phyloP scores from a whole-genome alignment of 768 basidiomycete genomes.

The Calvatia gigantea region DNA sequence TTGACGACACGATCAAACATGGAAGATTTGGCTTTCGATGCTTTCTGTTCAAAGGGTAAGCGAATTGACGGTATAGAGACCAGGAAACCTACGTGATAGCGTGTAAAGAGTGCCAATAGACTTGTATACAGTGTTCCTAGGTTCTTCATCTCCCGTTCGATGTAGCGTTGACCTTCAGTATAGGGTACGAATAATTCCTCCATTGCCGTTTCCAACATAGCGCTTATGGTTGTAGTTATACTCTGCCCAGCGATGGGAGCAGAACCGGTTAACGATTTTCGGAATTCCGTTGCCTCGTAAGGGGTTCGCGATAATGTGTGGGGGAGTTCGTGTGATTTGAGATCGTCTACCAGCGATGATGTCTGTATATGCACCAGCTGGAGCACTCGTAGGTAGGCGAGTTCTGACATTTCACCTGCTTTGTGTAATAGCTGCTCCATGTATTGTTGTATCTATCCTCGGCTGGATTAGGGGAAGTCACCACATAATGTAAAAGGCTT shows the following conservation, averaged over 20 bases:
- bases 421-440: constrained; percentile 84
- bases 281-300: constrained; percentile 59
- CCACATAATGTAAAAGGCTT: constrained; percentile 25
- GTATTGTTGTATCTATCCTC: constrained; percentile 89
- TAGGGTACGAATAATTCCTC: constrained; percentile 96
- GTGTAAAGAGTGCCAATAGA: constrained; percentile 71
- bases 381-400: constrained; percentile 87
- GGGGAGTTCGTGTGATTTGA: constrained; percentile 87
- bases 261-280: constrained; percentile 46
- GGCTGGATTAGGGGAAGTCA: neutral
- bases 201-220: constrained; percentile 93
- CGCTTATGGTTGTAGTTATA: constrained; percentile 58
- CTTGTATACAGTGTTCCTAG: constrained; percentile 74
- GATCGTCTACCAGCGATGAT: constrained; percentile 79
- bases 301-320: constrained; percentile 62
- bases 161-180: constrained; percentile 85
- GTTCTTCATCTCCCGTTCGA: constrained; percentile 88
- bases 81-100: constrained; percentile 73
- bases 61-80: neutral
- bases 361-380: constrained; percentile 84
- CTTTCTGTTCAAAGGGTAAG: constrained; percentile 41
- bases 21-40: constrained; percentile 66
- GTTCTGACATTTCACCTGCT: constrained; percentile 72
- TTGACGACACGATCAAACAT: constrained; percentile 93
- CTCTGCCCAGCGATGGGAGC: constrained; percentile 39